Evolutionary conservation across 805 yeast species (phyloP).

Genomic region (Candida lessepsii): DNA sequence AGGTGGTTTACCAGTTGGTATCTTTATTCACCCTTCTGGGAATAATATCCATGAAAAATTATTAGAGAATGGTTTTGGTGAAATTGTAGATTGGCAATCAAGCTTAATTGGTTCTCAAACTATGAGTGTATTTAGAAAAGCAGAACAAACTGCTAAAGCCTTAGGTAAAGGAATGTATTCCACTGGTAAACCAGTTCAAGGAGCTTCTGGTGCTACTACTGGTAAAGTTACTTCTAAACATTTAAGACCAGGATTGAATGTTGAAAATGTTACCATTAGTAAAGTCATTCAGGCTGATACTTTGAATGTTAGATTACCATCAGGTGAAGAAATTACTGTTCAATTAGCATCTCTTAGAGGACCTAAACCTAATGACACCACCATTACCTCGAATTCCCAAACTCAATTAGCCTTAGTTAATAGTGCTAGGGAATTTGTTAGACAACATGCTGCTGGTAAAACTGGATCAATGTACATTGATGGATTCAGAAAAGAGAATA

Average conservation of each 20-base stretch:
- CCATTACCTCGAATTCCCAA: slow-evolving; percentile 34
- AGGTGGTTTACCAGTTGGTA: slow-evolving; percentile 58
- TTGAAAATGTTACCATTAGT: slow-evolving; percentile 53
- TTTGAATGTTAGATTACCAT: slow-evolving; percentile 48
- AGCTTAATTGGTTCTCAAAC: slow-evolving; percentile 59
- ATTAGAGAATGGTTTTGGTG: slow-evolving; percentile 68
- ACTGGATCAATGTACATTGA: slow-evolving; percentile 60
- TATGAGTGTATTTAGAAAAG: slow-evolving; percentile 61
- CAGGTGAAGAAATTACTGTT: slow-evolving; percentile 56
- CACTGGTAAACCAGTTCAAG: slow-evolving; percentile 25
- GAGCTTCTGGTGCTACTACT: slow-evolving; percentile 18
- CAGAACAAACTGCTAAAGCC: slow-evolving; percentile 63
- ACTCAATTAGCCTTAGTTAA: slow-evolving; percentile 53
- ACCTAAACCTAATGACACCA: slow-evolving; percentile 63
- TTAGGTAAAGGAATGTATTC: slow-evolving; percentile 52
- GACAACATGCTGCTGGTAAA: slow-evolving; percentile 70
- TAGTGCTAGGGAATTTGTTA: slow-evolving; percentile 70
- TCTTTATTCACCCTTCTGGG: slow-evolving; percentile 72
- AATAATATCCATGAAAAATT: slow-evolving; percentile 65
- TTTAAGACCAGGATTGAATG: slow-evolving; percentile 46
- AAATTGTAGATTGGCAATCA: slow-evolving; percentile 80
- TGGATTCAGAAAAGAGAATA: slow-evolving; percentile 57
- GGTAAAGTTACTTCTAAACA: slow-evolving; percentile 17
- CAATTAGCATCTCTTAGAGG: slow-evolving; percentile 76
- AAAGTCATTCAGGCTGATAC: slow-evolving; percentile 71